Evolutionary conservation across 345 rosid species (phyloP).

Genomic region (Populus alba): DNA sequence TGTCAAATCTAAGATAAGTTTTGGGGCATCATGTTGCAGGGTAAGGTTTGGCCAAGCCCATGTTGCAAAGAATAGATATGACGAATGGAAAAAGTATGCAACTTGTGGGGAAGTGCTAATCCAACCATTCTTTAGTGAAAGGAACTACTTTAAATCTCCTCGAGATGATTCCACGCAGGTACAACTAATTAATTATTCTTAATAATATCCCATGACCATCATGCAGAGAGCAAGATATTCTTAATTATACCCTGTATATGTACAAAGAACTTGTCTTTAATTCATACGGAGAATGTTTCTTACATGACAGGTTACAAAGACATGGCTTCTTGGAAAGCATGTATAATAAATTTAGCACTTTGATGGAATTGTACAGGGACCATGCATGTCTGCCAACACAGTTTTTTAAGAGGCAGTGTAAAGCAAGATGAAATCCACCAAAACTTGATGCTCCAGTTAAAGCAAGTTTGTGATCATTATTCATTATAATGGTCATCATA

Average conservation of each 20-base stretch:
- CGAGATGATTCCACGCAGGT: constrained; percentile 12
- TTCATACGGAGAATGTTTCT: background rate
- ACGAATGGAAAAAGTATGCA: constrained; percentile 28
- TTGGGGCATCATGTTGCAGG: background rate
- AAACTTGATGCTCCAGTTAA: background rate
- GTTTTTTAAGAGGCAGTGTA: background rate
- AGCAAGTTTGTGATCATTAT: background rate
- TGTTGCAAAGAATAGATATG: constrained; percentile 26
- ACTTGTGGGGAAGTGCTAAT: constrained; percentile 29
- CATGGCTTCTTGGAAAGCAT: background rate
- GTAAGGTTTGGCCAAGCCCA: constrained; percentile 30
- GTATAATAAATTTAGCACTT: background rate
- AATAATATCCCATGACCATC: background rate
- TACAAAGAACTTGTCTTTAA: background rate
- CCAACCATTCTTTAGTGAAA: constrained; percentile 30
- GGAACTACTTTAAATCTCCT: constrained; percentile 25
- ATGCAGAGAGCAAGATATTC: background rate
- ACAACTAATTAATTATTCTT: background rate
- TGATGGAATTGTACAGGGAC: background rate
- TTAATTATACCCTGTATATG: background rate
- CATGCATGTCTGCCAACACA: background rate
- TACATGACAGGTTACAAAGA: constrained; percentile 17
- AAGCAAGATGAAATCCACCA: background rate
- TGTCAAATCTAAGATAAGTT: background rate
- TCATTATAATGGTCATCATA: too few relatives aligned